Evolutionary conservation across 441 rosid species (phyloP).

Genomic region (Arabidopsis hybrid): DNA sequence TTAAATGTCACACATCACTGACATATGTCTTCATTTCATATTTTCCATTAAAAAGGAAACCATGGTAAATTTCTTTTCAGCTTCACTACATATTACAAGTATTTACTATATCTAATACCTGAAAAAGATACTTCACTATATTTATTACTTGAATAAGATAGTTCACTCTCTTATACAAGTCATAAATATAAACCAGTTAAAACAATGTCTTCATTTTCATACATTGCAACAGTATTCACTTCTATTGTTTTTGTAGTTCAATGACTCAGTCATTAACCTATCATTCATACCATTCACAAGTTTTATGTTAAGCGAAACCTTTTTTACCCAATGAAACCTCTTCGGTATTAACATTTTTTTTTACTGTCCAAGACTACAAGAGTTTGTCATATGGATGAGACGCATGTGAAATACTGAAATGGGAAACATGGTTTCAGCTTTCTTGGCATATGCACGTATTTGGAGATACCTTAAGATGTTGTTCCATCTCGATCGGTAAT

Average conservation of each 20-base stretch:
- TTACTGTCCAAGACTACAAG: not conserved
- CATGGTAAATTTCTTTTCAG: not conserved
- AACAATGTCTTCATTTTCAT: conserved; percentile 3
- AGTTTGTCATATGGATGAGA: not conserved
- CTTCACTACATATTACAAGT: conserved; percentile 17
- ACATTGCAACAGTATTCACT: not conserved
- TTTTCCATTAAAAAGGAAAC: not conserved
- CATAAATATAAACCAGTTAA: not conserved
- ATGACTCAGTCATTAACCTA: not conserved
- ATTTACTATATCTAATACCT: conserved; percentile 16
- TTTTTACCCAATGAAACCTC: conserved; percentile 1
- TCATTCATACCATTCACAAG: conserved; percentile 3
- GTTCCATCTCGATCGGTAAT: conserved; percentile 7
- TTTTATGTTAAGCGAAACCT: not conserved
- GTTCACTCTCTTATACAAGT: not conserved
- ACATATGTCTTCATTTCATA: not conserved
- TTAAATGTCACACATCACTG: too few species aligned
- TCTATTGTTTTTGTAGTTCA: not conserved
- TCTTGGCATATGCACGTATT: conserved; percentile 31
- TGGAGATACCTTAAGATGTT: conserved; percentile 28
- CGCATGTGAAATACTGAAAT: conserved; percentile 28
- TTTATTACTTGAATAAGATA: conserved; percentile 14
- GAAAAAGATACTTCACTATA: conserved; percentile 28
- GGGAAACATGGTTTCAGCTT: conserved; percentile 33
- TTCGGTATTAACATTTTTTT: not conserved